Evolutionary conservation across 129 eudicot genomes (phyloP), one percentile per base, ranked within the genome.

Genomic region (Helichrysum umbraculigerum): DNA sequence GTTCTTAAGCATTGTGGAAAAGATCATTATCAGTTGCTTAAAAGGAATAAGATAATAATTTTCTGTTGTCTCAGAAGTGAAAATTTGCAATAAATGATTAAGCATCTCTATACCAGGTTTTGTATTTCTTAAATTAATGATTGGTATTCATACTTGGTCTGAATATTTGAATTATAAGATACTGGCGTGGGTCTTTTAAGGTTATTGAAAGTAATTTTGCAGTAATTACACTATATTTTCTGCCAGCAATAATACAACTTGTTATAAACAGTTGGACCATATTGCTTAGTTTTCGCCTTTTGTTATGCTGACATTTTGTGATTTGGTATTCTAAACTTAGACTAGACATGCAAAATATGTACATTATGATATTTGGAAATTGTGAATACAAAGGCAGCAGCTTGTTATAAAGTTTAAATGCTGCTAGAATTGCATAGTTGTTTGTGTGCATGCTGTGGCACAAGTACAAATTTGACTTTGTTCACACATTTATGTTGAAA

Each of bases 401-500:
- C 52, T 44, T 11, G 3, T 44, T 2, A 44, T 33, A 33, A 51
- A 25, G 65, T 65, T 63, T 63, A 65, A 63, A 63, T 11, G 22
- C 10, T 14, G 32, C 17, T 64, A 30, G 71, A 61, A n/a, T n/a
- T 74, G 41, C 1, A 2, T 29, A 75, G 4, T 15, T 42, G 63
- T 75, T 34, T 63, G 42, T 44, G 21, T 76, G 73, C 64, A 22
- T 33, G 73, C 35, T 37, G 47, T 21, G 39, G 7, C 79, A 67
- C 34, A 32, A 32, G 34, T 32, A 2, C 4, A 2, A 32, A 32
- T 32, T 32, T 32, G 34, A 2, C 34, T 2, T 32, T 32, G 1
- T 32, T 32, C 34, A 32, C 34, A 32, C 20, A 62, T 15, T 20
- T 56, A 12, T 66, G 37, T 47, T 22, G 56, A 20, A 16, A 52